Conservation (phyloP, 1,139 yeast genomes). For the Meyerozyma elateridarum region DNA sequence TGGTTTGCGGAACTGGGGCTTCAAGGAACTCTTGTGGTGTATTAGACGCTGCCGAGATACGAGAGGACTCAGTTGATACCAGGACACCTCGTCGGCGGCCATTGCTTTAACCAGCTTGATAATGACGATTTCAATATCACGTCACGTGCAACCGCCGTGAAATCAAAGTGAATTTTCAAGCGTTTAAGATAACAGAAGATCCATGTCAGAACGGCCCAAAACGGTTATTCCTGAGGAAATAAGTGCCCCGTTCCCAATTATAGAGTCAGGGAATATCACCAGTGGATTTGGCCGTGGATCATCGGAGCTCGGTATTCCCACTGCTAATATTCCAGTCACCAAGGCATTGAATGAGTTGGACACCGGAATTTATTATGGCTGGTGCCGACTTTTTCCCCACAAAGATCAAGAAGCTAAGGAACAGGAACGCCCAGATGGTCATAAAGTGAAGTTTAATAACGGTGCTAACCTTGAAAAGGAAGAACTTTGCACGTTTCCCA, state of each 20-base stretch:
- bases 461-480: conserved; percentile 45
- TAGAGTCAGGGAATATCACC: conserved; percentile 50
- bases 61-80: conserved; percentile 1
- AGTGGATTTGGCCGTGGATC: conserved; percentile 97
- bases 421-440: conserved; percentile 38
- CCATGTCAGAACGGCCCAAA: conserved; percentile 27
- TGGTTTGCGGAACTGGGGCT: too few species aligned
- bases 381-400: conserved; percentile 43
- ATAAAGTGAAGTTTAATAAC: conserved; percentile 50
- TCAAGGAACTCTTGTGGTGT: neutral
- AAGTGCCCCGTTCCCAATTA: conserved; percentile 61
- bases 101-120: neutral
- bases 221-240: conserved; percentile 45
- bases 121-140: neutral
- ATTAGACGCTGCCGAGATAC: conserved; percentile 2
- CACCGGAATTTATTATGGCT: conserved; percentile 92
- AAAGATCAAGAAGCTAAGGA: conserved; percentile 12
- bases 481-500: conserved; percentile 57
- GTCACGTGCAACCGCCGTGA: neutral
- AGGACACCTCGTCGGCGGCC: neutral
- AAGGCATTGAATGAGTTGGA: conserved; percentile 45
- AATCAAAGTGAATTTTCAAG: neutral
- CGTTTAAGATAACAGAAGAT: neutral
- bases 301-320: conserved; percentile 87
- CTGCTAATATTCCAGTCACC: conserved; percentile 80